These are phyloP conservation scores for Aspergillus nomiae DNA, from an alignment of 2,329 filamentous ascomycete genomes.

Conservation along the genomic window DNA sequence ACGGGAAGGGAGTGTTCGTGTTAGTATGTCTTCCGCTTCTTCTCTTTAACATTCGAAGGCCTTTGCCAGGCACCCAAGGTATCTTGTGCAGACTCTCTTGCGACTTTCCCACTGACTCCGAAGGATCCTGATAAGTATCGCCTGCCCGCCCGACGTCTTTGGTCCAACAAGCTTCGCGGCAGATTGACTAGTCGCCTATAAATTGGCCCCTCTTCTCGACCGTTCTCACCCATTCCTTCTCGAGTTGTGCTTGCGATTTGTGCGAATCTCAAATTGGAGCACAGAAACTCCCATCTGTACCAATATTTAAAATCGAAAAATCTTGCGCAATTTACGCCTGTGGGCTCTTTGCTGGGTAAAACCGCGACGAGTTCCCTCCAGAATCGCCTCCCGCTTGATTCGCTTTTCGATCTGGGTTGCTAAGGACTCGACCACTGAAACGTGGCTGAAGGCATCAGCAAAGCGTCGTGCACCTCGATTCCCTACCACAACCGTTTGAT, in stretches of 20 bases:
- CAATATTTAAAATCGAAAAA: neutral
- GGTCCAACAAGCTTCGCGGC: constrained; percentile 4
- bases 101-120: neutral
- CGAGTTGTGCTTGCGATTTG: neutral
- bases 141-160: neutral
- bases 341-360: constrained; percentile 11
- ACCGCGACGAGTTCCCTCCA: constrained; percentile 12
- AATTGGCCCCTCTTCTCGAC: constrained; percentile 3
- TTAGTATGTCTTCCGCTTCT: neutral
- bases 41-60: neutral
- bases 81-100: neutral
- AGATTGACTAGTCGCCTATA: constrained; percentile 1
- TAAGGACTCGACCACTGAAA: constrained; percentile 10
- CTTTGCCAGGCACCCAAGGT: neutral
- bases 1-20: neutral
- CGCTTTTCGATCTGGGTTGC: neutral
- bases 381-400: constrained; percentile 7
- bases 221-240: neutral
- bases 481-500: neutral
- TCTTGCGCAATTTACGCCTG: neutral
- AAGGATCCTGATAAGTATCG: neutral
- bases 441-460: neutral
- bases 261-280: neutral
- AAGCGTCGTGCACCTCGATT: neutral
- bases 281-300: neutral